phyloP scores from a whole-genome alignment of 768 basidiomycete species.

The Chiua virens region DNA sequence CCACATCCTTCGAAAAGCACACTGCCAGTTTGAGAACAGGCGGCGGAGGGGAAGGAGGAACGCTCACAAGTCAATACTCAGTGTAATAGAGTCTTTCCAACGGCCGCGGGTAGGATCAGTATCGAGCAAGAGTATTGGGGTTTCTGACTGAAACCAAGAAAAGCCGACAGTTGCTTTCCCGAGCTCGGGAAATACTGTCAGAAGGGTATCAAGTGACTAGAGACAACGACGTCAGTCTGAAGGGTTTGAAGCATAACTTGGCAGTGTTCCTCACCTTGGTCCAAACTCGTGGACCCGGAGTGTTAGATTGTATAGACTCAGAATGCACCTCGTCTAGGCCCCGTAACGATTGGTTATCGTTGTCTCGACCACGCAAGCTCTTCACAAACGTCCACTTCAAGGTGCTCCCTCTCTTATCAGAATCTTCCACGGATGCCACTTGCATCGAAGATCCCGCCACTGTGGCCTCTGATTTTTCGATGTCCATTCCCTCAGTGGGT shows the following conservation, averaged over 20 bases:
- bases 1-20: conserved; percentile 19
- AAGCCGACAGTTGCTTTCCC: conserved; percentile 17
- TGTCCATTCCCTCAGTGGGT: not conserved
- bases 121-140: conserved; percentile 26
- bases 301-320: not conserved
- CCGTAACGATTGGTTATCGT: not conserved
- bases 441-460: too few relatives aligned
- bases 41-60: not conserved
- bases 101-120: not conserved
- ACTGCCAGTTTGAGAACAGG: not conserved
- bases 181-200: conserved; percentile 26
- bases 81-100: conserved; percentile 21
- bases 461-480: not conserved
- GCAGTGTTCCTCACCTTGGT: conserved; percentile 21
- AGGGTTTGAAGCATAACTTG: not conserved
- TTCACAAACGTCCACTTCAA: conserved; percentile 22
- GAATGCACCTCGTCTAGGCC: not conserved
- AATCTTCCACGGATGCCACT: not conserved
- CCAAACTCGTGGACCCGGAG: conserved; percentile 26
- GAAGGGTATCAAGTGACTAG: conserved; percentile 23
- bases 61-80: conserved; percentile 23
- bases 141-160: conserved; percentile 29
- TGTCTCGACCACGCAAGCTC: not conserved
- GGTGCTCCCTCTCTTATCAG: not conserved
- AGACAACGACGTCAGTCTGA: conserved; percentile 1